Conservation (phyloP, 805 yeast species). For the Suhomyces xylopsoci region DNA sequence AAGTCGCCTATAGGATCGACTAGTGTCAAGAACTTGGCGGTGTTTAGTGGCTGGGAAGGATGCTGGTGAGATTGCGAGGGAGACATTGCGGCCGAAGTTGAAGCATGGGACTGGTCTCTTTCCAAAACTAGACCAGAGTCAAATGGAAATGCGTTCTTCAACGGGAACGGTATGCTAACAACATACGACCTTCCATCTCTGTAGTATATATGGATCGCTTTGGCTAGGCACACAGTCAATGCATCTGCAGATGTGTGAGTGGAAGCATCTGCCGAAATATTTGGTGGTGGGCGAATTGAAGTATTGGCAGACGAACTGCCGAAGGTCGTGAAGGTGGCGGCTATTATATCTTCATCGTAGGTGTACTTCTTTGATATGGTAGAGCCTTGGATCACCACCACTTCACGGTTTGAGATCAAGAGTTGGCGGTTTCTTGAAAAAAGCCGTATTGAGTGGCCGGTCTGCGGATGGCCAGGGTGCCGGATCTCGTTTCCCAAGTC, state of each 20-base stretch:
- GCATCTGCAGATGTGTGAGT: slow-evolving; percentile 21
- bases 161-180: slow-evolving; percentile 66
- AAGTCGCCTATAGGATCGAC: slow-evolving; percentile 74
- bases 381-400: slow-evolving; percentile 50
- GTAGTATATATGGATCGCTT: slow-evolving; percentile 61
- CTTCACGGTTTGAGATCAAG: slow-evolving; percentile 36
- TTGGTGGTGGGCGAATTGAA: neutral
- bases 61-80: slow-evolving; percentile 4
- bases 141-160: slow-evolving; percentile 59
- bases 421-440: slow-evolving; percentile 30
- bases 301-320: slow-evolving; percentile 8
- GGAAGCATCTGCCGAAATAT: neutral
- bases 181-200: slow-evolving; percentile 56
- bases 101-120: slow-evolving; percentile 30
- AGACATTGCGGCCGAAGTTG: neutral
- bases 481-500: slow-evolving; percentile 26
- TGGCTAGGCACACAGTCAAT: slow-evolving; percentile 59
- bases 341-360: slow-evolving; percentile 50
- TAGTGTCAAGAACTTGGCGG: slow-evolving; percentile 56
- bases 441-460: slow-evolving; percentile 15
- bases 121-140: slow-evolving; percentile 68
- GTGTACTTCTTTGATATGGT: slow-evolving; percentile 46
- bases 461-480: slow-evolving; percentile 16
- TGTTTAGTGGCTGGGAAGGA: slow-evolving; percentile 21
- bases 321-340: slow-evolving; percentile 63